A percentile compares a stretch with the other conserved stretches of the same genome.
These are phyloP conservation scores for Pisolithus sp. DNA, from an alignment of 768 basidiomycete species.

Conservation along the genomic window DNA sequence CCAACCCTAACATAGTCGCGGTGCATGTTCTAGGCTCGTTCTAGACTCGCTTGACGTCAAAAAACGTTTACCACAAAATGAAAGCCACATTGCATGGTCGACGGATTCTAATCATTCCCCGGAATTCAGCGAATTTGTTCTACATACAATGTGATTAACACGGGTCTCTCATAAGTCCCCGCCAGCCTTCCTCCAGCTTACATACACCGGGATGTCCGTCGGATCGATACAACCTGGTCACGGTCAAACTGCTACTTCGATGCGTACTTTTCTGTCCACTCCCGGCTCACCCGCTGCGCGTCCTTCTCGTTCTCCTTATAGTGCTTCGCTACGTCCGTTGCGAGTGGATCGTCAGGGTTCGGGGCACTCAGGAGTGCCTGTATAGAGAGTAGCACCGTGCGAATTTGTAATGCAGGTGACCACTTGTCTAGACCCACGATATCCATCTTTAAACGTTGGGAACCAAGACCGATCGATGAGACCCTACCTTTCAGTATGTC, in stretches of 20 bases:
- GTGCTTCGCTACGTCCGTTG: slow-evolving; percentile 94
- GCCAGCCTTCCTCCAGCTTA: not conserved
- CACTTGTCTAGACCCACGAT: slow-evolving; percentile 75
- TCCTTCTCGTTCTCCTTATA: slow-evolving; percentile 97
- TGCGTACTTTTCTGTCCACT: slow-evolving; percentile 95
- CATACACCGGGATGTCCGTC: not conserved
- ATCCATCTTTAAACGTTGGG: not conserved
- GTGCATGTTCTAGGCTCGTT: slow-evolving; percentile 20
- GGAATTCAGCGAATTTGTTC: no score
- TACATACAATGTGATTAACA: no score
- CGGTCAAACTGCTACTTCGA: slow-evolving; percentile 11
- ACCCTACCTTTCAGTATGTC: slow-evolving; percentile 89
- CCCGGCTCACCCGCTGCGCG: slow-evolving; percentile 84
- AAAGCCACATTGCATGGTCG: no score
- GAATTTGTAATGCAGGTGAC: slow-evolving; percentile 98
- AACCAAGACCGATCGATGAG: not conserved
- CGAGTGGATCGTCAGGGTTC: slow-evolving; percentile 93
- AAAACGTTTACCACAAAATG: no score
- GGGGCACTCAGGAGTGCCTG: slow-evolving; percentile 96
- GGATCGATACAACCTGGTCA: not conserved
- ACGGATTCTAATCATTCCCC: no score
- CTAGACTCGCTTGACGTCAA: slow-evolving; percentile 2
- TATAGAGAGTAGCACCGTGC: slow-evolving; percentile 92
- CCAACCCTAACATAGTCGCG: slow-evolving; percentile 2
- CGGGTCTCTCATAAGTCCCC: not conserved